Base-by-base conservation (phyloP, 164 flowering plant genomes). In the Buxus sempervirens region DNA sequence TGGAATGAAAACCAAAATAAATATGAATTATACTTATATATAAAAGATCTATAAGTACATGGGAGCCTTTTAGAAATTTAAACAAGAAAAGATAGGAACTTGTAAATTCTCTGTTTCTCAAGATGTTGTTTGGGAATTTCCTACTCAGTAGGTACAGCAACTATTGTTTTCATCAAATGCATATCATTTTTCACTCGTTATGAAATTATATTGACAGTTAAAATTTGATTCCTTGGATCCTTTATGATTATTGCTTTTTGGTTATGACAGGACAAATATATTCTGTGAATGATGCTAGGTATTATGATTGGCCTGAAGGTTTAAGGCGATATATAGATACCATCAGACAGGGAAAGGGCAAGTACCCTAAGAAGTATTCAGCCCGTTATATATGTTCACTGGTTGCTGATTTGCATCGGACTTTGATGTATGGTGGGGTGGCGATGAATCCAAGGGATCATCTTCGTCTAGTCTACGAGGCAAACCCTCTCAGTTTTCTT, bases 261-360 rank as follows among this genome's bases (percentile, higher is more conserved):
- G 25, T 68, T 55, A 25, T 80, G 25, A 68, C 94, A 91, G 98
- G 98, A 10, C 98, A 95, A 85, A 91, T 95, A 19, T 95, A 95
- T 79, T 95, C 97, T 28, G 96, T 95, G 15, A 95, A 95, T 71
- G 98, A 95, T 83, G 98, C 98, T 22, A 78, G 97, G 23, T 95
- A 91, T 69, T 95, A 91, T 66, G 98, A 91, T 79, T 95, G 98
- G 98, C 97, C 98, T 16, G 93, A 91, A 73, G 98, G 97, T 24
- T 78, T 95, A 54, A 84, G 90, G 81, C 70, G 65, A 54, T 95
- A 95, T 54, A 92, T 91, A 27, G 97, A 95, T 79, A 95, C 96
- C 20, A 81, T 91, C n/a, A 80, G 98, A 76, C 98, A 91, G 73
- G 98, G 98, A 24, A 95, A 90, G 77, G 97, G 98, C 56, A 80